Evolutionary conservation across 1,284 basidiomycete genomes (phyloP).

Genomic region (Ustilago cynodontis): DNA sequence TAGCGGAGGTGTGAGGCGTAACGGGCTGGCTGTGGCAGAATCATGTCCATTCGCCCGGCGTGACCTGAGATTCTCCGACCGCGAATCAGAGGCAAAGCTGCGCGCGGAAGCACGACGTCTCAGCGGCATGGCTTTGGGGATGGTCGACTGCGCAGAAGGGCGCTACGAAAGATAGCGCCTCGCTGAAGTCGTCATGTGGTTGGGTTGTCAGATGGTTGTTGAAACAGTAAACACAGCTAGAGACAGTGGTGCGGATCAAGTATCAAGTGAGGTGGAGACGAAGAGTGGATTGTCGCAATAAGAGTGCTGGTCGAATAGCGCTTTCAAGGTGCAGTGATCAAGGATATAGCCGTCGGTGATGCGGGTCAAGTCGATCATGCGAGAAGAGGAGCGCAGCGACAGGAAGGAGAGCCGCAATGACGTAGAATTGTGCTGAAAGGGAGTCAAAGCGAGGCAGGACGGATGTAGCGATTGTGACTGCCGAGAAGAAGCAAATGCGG

Average conservation of each 20-base stretch:
- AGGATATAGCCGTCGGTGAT: background rate
- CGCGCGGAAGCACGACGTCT: constrained; percentile 14
- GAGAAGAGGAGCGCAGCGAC: background rate
- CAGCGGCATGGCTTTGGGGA: constrained; percentile 29
- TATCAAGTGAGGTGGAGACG: background rate
- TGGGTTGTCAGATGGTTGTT: background rate
- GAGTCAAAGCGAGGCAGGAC: background rate
- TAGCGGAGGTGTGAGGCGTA: constrained; percentile 10
- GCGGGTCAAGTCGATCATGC: background rate
- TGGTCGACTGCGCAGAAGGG: constrained; percentile 20
- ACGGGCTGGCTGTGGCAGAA: constrained; percentile 18
- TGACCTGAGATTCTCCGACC: background rate
- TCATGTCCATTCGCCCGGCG: constrained; percentile 5
- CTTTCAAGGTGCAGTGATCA: background rate
- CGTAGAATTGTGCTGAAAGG: background rate
- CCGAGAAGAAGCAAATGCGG: background rate
- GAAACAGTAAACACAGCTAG: background rate
- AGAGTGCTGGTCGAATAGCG: too few species aligned
- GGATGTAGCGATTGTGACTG: background rate
- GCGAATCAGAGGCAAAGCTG: background rate
- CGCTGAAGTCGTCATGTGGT: constrained; percentile 21
- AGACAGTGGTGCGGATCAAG: background rate
- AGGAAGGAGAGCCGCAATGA: background rate
- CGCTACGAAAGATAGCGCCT: constrained; percentile 10
- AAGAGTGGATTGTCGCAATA: background rate